Evolutionary conservation across 148 eudicot genomes (phyloP).

Genomic region (Polygonum maritimum): DNA sequence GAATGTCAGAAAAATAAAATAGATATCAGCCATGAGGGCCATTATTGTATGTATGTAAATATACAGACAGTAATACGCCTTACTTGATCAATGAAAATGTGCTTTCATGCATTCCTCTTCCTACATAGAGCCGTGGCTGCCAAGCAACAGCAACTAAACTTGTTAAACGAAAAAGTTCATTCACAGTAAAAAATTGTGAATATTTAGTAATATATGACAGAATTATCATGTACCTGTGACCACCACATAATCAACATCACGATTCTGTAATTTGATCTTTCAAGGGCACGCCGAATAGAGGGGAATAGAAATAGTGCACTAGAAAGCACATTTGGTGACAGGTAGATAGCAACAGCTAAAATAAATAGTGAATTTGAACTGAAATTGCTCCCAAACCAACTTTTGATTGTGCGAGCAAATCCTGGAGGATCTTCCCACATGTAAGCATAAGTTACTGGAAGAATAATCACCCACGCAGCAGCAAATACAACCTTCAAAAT

Average conservation of each 20-base stretch:
- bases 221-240: conserved; percentile 65
- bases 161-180: not conserved
- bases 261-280: conserved; percentile 70
- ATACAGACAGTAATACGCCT: conserved; percentile 15
- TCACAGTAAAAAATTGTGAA: not conserved
- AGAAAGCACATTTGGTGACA: conserved; percentile 91
- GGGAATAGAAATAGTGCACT: conserved; percentile 77
- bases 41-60: not conserved
- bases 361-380: conserved; percentile 74
- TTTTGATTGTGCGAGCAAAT: conserved; percentile 79
- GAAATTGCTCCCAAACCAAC: conserved; percentile 77
- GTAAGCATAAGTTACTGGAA: conserved; percentile 93
- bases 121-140: conserved; percentile 99
- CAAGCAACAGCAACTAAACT: not conserved
- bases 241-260: conserved; percentile 99
- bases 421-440: conserved; percentile 79
- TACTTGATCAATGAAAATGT: conserved; percentile 94
- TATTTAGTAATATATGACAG: not conserved
- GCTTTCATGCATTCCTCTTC: conserved; percentile 99
- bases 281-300: conserved; percentile 71
- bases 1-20: not conserved
- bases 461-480: conserved; percentile 87
- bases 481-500: conserved; percentile 78
- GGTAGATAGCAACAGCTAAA: conserved; percentile 70
- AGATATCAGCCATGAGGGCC: not conserved